A percentile compares a stretch with the other conserved stretches of the same genome.
Evolutionary conservation across 164 flowering plant genomes (phyloP).

Genomic region (Vitis labrusca): DNA sequence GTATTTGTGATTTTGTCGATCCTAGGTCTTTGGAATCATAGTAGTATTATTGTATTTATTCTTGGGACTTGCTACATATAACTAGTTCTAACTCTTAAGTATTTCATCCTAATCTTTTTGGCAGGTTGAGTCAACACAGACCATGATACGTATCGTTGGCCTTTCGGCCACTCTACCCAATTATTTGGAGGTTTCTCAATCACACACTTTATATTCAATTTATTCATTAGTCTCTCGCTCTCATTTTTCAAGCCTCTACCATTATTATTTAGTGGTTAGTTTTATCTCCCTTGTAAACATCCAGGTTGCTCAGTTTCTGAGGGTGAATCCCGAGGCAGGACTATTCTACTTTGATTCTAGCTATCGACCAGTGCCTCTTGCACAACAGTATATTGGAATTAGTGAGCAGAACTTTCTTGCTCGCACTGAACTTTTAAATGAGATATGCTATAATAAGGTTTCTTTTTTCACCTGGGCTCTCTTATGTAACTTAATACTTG

Average conservation of each 20-base stretch:
- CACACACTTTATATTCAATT: background rate
- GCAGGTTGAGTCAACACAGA: conserved; percentile 96
- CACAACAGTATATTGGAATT: conserved; percentile 95
- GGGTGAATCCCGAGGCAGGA: conserved; percentile 91
- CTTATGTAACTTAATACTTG: conserved; percentile 1
- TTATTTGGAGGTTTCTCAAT: conserved; percentile 73
- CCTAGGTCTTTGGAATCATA: background rate
- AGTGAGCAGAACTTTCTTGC: conserved; percentile 83
- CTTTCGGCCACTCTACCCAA: conserved; percentile 98
- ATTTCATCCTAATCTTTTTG: conserved; percentile 6
- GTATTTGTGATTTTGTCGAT: background rate
- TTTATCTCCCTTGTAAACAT: conserved; percentile 3
- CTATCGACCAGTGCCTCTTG: conserved; percentile 99
- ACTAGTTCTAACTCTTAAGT: background rate
- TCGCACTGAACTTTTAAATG: conserved; percentile 74
- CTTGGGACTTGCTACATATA: background rate
- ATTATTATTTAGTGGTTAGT: background rate
- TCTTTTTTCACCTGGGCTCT: background rate
- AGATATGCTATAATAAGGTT: conserved; percentile 93
- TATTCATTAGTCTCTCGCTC: background rate
- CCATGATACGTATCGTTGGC: conserved; percentile 98
- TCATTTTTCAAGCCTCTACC: background rate
- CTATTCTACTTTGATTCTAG: conserved; percentile 96
- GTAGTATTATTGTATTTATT: background rate
- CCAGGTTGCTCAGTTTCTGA: conserved; percentile 93